Conservation (phyloP, 2,329 filamentous ascomycete species). For the Cercospora sp. region DNA sequence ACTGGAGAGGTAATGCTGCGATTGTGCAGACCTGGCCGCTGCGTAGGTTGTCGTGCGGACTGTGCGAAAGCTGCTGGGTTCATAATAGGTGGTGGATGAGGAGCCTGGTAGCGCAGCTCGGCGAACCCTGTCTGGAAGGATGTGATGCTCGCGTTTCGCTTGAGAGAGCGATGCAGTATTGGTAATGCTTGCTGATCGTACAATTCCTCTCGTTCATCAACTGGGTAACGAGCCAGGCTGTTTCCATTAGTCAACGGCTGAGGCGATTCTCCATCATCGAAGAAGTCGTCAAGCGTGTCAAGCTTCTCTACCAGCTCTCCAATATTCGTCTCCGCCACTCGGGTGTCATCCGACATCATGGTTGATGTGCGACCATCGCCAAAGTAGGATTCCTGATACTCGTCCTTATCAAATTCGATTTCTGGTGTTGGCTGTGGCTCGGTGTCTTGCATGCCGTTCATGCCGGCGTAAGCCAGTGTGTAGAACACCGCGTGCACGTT, state of each 20-base stretch:
- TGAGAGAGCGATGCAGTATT: slow-evolving; percentile 79
- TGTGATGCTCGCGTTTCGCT: slow-evolving; percentile 67
- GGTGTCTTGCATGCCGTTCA: slow-evolving; percentile 48
- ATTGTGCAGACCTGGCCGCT: slow-evolving; percentile 69
- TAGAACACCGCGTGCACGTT: slow-evolving; percentile 98
- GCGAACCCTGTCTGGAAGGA: slow-evolving; percentile 87
- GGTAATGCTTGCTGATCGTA: slow-evolving; percentile 93
- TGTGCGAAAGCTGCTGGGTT: slow-evolving; percentile 59
- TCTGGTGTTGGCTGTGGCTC: slow-evolving; percentile 70
- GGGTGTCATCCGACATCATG: slow-evolving; percentile 84
- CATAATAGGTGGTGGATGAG: slow-evolving; percentile 51
- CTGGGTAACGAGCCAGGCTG: slow-evolving; percentile 22
- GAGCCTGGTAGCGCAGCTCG: slow-evolving; percentile 61
- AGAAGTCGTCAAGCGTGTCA: slow-evolving; percentile 58
- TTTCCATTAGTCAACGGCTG: slow-evolving; percentile 18
- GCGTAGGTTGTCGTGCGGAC: slow-evolving; percentile 29
- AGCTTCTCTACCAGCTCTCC: slow-evolving; percentile 72
- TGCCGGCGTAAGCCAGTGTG: slow-evolving; percentile 53
- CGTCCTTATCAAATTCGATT: slow-evolving; percentile 88
- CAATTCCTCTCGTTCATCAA: slow-evolving; percentile 67
- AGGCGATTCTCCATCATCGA: slow-evolving; percentile 44
- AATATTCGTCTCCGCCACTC: slow-evolving; percentile 66
- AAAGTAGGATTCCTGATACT: slow-evolving; percentile 77
- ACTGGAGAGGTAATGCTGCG: slow-evolving; percentile 82
- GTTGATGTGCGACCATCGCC: slow-evolving; percentile 71